Evolutionary conservation across 139 green algal genomes (phyloP).

Genomic region (Dunaliella primolecta): DNA sequence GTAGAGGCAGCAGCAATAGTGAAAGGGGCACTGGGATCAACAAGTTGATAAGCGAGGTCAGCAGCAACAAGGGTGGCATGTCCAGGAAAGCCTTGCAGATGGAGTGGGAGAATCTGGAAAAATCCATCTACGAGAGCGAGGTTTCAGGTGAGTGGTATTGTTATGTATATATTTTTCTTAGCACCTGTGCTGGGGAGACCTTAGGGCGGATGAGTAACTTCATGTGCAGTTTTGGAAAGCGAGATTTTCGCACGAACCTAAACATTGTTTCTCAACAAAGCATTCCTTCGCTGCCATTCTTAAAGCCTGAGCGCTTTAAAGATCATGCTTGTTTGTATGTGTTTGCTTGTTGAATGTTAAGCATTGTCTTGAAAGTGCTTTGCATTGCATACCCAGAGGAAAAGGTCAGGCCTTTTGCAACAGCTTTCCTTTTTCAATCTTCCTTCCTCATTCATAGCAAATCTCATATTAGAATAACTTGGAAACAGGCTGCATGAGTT

Average conservation of each 20-base stretch:
- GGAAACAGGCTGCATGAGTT: no score
- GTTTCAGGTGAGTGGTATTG: not conserved
- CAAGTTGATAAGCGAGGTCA: not conserved
- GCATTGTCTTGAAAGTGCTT: no score
- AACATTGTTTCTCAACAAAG: not conserved
- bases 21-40: not conserved
- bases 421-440: no score
- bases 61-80: not conserved
- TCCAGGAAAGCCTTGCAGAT: not conserved
- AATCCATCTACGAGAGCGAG: not conserved
- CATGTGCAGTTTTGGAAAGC: no score
- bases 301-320: not conserved
- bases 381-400: no score
- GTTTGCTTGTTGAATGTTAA: no score
- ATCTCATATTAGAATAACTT: no score
- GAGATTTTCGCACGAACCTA: not conserved
- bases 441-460: no score
- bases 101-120: not conserved
- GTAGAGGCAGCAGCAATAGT: no score
- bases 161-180: not conserved
- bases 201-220: no score
- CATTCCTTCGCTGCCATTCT: not conserved
- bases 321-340: not conserved
- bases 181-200: not conserved
- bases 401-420: no score